Evolutionary conservation across 345 rosid genomes (phyloP).

Genomic region (Melaleuca alternifolia): DNA sequence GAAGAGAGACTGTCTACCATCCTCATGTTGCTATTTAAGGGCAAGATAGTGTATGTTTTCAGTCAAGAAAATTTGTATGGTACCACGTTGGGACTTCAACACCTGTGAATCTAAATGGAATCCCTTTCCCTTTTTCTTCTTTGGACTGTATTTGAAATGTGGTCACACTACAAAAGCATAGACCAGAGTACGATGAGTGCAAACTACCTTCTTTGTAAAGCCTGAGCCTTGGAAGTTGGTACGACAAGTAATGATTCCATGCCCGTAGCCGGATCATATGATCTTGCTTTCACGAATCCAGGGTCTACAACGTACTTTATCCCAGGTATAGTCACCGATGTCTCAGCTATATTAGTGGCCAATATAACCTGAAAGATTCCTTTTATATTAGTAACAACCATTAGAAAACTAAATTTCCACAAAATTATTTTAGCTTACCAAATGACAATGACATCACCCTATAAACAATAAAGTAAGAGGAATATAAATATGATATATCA

Average conservation of each 20-base stretch:
- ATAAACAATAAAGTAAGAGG: no score
- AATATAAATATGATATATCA: no score
- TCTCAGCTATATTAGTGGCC: no score
- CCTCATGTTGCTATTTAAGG: neutral
- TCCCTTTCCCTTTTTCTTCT: neutral
- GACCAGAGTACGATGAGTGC: neutral
- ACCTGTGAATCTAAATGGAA: neutral
- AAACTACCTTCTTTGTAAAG: conserved; percentile 79
- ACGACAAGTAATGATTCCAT: conserved; percentile 70
- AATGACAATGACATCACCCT: no score
- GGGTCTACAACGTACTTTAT: conserved; percentile 95
- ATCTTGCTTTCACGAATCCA: conserved; percentile 82
- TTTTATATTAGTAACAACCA: no score
- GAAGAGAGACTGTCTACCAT: neutral
- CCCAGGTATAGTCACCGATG: no score
- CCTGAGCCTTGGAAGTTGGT: conserved; percentile 86
- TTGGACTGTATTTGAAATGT: neutral
- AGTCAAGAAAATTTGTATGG: neutral
- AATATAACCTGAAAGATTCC: no score
- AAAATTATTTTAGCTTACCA: no score
- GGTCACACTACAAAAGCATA: neutral
- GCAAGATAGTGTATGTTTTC: neutral
- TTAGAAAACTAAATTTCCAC: no score
- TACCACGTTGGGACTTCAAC: neutral
- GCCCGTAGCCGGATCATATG: conserved; percentile 73